Percentiles rank a stretch among this genome's conserved stretches.
These are phyloP conservation scores for Emergomyces pasteurianus DNA, from an alignment of 2,329 filamentous ascomycete species.

Conservation along the genomic window DNA sequence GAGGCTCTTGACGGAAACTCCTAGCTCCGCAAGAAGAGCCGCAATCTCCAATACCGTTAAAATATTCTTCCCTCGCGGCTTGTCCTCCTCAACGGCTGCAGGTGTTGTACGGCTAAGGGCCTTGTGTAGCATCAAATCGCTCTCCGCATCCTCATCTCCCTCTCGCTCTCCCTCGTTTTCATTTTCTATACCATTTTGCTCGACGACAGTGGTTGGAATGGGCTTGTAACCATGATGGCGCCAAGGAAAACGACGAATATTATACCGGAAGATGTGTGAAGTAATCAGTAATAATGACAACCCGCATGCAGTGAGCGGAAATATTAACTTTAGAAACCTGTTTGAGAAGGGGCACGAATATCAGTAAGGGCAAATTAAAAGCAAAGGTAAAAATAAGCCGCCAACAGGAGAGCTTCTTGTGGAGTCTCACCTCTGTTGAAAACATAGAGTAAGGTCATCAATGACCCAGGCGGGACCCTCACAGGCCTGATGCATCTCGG, in stretches of 20 bases:
- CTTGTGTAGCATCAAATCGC: conserved; percentile 42
- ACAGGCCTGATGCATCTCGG: conserved; percentile 35
- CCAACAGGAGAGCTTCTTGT: background rate
- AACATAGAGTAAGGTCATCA: conserved; percentile 52
- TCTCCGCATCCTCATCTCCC: conserved; percentile 36
- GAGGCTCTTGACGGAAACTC: conserved; percentile 54
- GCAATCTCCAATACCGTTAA: conserved; percentile 63
- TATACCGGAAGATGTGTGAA: conserved; percentile 44
- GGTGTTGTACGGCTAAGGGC: conserved; percentile 40
- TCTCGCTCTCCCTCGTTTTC: conserved; percentile 17
- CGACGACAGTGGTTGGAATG: conserved; percentile 22
- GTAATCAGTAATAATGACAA: conserved; percentile 58
- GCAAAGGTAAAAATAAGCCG: background rate
- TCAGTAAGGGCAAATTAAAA: background rate
- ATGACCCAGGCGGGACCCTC: conserved; percentile 46
- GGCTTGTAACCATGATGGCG: conserved; percentile 44
- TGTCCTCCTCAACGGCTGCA: conserved; percentile 52
- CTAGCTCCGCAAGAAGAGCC: conserved; percentile 59
- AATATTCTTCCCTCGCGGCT: conserved; percentile 59
- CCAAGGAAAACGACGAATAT: conserved; percentile 42
- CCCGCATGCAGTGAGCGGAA: conserved; percentile 61
- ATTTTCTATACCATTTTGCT: conserved; percentile 47
- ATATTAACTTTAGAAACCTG: conserved; percentile 67
- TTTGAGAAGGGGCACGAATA: conserved; percentile 4
- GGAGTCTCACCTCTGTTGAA: conserved; percentile 42